Conservation (phyloP, 2,329 filamentous ascomycete species). For the Arthrobotrys conoides region DNA sequence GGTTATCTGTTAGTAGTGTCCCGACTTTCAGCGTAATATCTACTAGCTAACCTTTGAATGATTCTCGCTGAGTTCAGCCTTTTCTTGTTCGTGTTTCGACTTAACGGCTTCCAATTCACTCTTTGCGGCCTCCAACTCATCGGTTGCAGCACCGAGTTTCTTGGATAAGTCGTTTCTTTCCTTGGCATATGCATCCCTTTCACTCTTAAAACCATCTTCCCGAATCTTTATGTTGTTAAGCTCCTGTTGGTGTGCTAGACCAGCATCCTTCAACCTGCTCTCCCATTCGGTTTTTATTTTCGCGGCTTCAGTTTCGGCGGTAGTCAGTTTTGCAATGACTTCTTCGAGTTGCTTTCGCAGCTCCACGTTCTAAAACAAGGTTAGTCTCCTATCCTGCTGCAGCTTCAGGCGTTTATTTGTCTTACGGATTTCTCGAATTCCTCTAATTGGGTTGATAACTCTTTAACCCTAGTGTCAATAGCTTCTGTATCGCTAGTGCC, state of each 20-base stretch:
- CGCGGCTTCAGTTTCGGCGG: slow-evolving; percentile 23
- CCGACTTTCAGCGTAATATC: background rate
- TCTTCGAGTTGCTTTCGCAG: slow-evolving; percentile 40
- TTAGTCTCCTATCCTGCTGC: background rate
- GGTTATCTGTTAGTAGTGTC: slow-evolving; percentile 6
- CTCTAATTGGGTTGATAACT: slow-evolving; percentile 44
- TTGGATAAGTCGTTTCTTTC: slow-evolving; percentile 45
- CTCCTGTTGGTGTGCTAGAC: slow-evolving; percentile 22
- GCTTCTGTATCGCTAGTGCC: slow-evolving; percentile 33
- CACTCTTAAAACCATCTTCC: slow-evolving; percentile 30
- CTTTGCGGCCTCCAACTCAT: slow-evolving; percentile 40
- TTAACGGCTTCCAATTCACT: slow-evolving; percentile 36
- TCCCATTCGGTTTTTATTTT: slow-evolving; percentile 42
- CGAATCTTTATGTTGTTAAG: slow-evolving; percentile 32
- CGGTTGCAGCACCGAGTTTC: slow-evolving; percentile 15
- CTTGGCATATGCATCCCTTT: slow-evolving; percentile 20
- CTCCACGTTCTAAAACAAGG: slow-evolving; percentile 19
- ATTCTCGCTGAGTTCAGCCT: slow-evolving; percentile 34
- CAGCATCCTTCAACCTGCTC: slow-evolving; percentile 36
- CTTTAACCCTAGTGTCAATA: slow-evolving; percentile 39
- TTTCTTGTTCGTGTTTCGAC: slow-evolving; percentile 47
- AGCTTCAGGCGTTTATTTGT: background rate
- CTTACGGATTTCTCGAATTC: slow-evolving; percentile 41
- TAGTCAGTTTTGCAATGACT: slow-evolving; percentile 9
- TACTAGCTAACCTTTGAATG: slow-evolving; percentile 34